These are phyloP conservation scores for Penicillium simplicissimum DNA, from an alignment of 495 filamentous ascomycete genomes.

Conservation along the genomic window DNA sequence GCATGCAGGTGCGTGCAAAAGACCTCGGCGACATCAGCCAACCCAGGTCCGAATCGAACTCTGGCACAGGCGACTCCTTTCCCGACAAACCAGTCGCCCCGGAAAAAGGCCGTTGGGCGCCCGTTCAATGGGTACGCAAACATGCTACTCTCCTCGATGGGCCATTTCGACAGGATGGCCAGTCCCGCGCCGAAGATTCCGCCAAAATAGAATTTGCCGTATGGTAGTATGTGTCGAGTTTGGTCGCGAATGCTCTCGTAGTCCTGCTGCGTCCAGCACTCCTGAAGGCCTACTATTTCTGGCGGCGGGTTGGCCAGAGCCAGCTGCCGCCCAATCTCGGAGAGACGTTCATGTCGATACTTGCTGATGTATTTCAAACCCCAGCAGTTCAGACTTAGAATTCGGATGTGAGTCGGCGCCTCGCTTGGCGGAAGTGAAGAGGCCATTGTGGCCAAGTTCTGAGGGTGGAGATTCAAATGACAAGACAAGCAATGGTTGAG, in stretches of 20 bases:
- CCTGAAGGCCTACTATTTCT: slow-evolving; percentile 90
- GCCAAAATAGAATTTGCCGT: slow-evolving; percentile 91
- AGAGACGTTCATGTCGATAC: slow-evolving; percentile 74
- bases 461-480: background rate
- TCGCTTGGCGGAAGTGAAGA: slow-evolving; percentile 20
- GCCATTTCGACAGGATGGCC: slow-evolving; percentile 92
- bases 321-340: slow-evolving; percentile 78
- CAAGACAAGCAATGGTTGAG: background rate
- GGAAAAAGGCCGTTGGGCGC: slow-evolving; percentile 86
- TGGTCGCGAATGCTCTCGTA: slow-evolving; percentile 77
- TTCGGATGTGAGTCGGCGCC: slow-evolving; percentile 55
- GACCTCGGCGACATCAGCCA: slow-evolving; percentile 75
- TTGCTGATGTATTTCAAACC: slow-evolving; percentile 86
- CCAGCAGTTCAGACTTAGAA: slow-evolving; percentile 94
- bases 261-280: slow-evolving; percentile 93
- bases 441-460: slow-evolving; percentile 19
- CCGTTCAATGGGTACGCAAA: slow-evolving; percentile 88
- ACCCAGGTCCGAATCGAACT: slow-evolving; percentile 68
- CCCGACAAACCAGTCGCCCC: slow-evolving; percentile 90
- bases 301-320: slow-evolving; percentile 65
- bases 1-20: slow-evolving; percentile 96
- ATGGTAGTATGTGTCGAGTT: slow-evolving; percentile 77
- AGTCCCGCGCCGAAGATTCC: slow-evolving; percentile 88
- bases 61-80: slow-evolving; percentile 89
- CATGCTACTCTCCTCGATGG: slow-evolving; percentile 92